A percentile compares a stretch with the other conserved stretches of the same genome.
These are phyloP conservation scores for Pseudonitzschia pungens DNA, from an alignment of 108 stramenopile species.

Conservation along the genomic window DNA sequence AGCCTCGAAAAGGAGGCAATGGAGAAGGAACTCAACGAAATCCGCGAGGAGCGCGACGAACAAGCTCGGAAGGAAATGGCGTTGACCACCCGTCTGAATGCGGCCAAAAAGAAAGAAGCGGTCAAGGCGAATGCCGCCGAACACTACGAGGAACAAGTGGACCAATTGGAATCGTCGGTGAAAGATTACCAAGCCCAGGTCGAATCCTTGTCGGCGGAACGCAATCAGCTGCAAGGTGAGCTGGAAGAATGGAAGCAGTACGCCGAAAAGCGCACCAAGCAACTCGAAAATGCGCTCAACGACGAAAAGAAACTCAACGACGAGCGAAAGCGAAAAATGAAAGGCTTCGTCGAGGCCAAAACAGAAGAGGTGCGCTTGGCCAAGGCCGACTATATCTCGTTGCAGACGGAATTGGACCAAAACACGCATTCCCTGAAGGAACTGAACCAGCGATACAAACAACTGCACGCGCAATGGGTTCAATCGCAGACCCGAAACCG, in stretches of 20 bases:
- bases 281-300: constrained; percentile 59
- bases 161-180: constrained; percentile 45
- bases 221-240: constrained; percentile 31
- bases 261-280: constrained; percentile 57
- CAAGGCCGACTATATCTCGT: constrained; percentile 58
- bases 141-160: constrained; percentile 57
- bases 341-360: constrained; percentile 78
- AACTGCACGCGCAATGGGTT: constrained; percentile 69
- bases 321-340: constrained; percentile 86
- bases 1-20: constrained; percentile 9
- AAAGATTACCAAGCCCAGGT: constrained; percentile 42
- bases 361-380: constrained; percentile 77
- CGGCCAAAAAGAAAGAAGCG: constrained; percentile 75
- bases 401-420: constrained; percentile 70
- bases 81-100: constrained; percentile 68
- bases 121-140: constrained; percentile 61
- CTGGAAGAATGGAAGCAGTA: constrained; percentile 52
- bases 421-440: constrained; percentile 58
- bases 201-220: constrained; percentile 28
- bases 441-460: constrained; percentile 70
- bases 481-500: constrained; percentile 66
- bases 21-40: constrained; percentile 29
- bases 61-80: constrained; percentile 64
- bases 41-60: constrained; percentile 66
- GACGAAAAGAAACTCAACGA: constrained; percentile 78